These are phyloP conservation scores for Vitis hybrid DNA, from an alignment of 177 flowering plant species.

Conservation along the genomic window DNA sequence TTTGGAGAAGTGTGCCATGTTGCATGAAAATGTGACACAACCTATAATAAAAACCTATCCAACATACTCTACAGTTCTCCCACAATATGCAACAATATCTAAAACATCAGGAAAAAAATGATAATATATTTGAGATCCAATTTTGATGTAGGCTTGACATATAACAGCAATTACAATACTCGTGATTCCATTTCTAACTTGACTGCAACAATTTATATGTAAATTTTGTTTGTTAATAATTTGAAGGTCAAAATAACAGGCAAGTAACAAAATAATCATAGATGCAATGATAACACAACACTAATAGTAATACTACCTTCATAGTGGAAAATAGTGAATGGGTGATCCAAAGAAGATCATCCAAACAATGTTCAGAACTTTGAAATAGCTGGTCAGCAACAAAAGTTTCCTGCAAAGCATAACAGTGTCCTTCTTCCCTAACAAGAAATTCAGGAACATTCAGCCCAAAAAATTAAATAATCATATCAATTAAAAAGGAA, in stretches of 20 bases:
- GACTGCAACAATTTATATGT: too few species aligned
- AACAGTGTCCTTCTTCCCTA: slow-evolving; percentile 50
- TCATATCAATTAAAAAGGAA: neutral
- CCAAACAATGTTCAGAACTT: slow-evolving; percentile 62
- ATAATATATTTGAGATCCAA: too few species aligned
- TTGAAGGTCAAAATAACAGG: neutral
- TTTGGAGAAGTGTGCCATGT: too few species aligned
- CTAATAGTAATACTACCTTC: slow-evolving; percentile 47
- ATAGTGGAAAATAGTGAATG: slow-evolving; percentile 53
- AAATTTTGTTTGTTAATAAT: neutral
- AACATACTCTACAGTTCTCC: too few species aligned
- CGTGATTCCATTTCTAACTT: too few species aligned
- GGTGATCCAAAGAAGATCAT: slow-evolving; percentile 69
- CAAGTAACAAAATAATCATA: neutral
- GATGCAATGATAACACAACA: neutral
- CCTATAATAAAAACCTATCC: too few species aligned
- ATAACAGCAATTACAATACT: too few species aligned
- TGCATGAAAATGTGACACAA: too few species aligned
- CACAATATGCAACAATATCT: too few species aligned
- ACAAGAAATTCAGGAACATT: slow-evolving; percentile 12
- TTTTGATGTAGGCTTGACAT: too few species aligned
- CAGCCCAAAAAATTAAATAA: neutral
- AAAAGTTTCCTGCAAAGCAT: slow-evolving; percentile 67
- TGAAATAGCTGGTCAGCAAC: slow-evolving; percentile 89
- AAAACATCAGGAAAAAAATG: too few species aligned